These are phyloP conservation scores for Lachnellula hyalina DNA, from an alignment of 2,329 filamentous ascomycete species.

Conservation along the genomic window DNA sequence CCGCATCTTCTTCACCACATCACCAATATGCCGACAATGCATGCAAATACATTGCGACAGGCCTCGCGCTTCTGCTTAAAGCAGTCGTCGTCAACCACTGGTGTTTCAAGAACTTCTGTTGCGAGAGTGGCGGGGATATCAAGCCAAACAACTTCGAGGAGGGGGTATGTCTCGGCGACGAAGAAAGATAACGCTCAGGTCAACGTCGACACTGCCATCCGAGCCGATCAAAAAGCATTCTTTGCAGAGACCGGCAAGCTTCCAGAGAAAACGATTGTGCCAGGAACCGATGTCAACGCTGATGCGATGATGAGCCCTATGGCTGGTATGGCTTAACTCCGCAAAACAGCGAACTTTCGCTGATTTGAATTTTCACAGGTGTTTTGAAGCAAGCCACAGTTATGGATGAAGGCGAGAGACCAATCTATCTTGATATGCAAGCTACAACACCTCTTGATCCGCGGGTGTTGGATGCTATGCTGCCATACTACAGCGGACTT, in stretches of 20 bases:
- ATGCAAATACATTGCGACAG: slow-evolving; percentile 29
- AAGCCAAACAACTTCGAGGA: slow-evolving; percentile 32
- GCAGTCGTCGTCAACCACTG: slow-evolving; percentile 21
- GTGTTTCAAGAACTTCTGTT: slow-evolving; percentile 22
- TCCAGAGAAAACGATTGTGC: slow-evolving; percentile 23
- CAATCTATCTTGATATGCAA: slow-evolving; percentile 98
- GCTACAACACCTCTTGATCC: slow-evolving; percentile 94
- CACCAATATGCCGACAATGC: slow-evolving; percentile 26
- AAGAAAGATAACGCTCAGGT: slow-evolving; percentile 77
- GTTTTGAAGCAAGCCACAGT: slow-evolving; percentile 87
- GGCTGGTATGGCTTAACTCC: slow-evolving; percentile 46
- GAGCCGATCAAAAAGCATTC: slow-evolving; percentile 80
- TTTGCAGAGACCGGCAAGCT: slow-evolving; percentile 42
- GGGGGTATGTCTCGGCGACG: slow-evolving; percentile 79
- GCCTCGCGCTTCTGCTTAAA: slow-evolving; percentile 30
- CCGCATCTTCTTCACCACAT: slow-evolving; percentile 7
- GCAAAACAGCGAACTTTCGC: slow-evolving; percentile 15
- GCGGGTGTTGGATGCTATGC: slow-evolving; percentile 91
- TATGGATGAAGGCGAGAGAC: slow-evolving; percentile 86
- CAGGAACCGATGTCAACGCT: slow-evolving; percentile 23
- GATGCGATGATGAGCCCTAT: slow-evolving; percentile 74
- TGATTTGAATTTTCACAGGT: slow-evolving; percentile 37
- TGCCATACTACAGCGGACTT: slow-evolving; percentile 86
- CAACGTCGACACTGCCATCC: slow-evolving; percentile 75
- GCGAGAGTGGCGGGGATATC: slow-evolving; percentile 19